Evolutionary conservation across 768 basidiomycete genomes (phyloP).

Genomic region (Tricholoma sp.): DNA sequence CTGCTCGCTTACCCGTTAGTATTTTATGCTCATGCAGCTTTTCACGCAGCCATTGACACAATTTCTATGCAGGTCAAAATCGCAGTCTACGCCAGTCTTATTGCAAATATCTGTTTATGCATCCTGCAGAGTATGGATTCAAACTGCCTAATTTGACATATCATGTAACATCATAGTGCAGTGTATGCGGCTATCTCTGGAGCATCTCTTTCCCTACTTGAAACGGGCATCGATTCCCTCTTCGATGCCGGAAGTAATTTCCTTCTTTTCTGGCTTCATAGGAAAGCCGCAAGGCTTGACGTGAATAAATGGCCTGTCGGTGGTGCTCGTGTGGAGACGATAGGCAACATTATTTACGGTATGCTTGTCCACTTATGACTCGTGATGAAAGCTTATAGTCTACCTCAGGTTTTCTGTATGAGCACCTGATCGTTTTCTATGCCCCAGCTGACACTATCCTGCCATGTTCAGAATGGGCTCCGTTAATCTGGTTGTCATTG

Average conservation of each 20-base stretch:
- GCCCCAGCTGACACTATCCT: background rate
- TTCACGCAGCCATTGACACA: background rate
- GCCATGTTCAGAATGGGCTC: constrained; percentile 68
- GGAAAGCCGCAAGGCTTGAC: constrained; percentile 67
- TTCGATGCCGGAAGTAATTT: constrained; percentile 83
- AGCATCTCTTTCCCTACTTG: constrained; percentile 78
- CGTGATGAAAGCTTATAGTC: background rate
- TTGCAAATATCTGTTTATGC: constrained; percentile 69
- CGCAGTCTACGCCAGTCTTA: constrained; percentile 81
- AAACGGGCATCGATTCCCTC: constrained; percentile 84
- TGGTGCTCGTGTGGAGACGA: constrained; percentile 85
- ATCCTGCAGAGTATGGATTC: constrained; percentile 59
- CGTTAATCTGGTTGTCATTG: constrained; percentile 87
- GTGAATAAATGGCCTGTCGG: constrained; percentile 88
- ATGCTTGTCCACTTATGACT: constrained; percentile 4
- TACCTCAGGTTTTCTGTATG: constrained; percentile 44
- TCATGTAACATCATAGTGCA: constrained; percentile 22
- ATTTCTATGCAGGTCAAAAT: constrained; percentile 63
- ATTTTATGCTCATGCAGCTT: background rate
- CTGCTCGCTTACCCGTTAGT: constrained; percentile 61
- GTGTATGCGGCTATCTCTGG: constrained; percentile 93
- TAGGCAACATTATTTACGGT: constrained; percentile 88
- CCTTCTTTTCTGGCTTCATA: constrained; percentile 76
- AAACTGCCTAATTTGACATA: background rate
- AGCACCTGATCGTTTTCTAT: background rate